Evolutionary conservation across 2,329 filamentous ascomycete genomes (phyloP), one percentile per base, ranked within the genome.

Genomic region (Laburnicola sp.): DNA sequence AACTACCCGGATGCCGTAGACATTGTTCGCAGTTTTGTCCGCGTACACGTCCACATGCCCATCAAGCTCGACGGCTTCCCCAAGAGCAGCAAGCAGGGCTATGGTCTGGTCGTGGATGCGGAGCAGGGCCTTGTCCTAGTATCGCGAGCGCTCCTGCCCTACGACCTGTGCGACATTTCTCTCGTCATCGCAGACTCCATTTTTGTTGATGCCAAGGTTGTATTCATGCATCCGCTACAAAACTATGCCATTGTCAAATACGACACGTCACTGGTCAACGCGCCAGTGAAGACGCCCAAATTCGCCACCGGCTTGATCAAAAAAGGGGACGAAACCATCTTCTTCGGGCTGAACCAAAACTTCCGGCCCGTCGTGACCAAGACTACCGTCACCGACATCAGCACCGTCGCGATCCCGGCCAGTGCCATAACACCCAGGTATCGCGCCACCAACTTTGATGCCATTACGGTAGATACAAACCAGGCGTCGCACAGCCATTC

Each of bases 31-130:
- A 97, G 92, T 69, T 97, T 99, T 70, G 93, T 99, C 25, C 88
- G 94, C 34, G 88, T 99, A 48, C 87, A 89, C 58, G 96, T 92
- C 64, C 89, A 87, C 23, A 93, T 99, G 87, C 94, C 94, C 0
- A 78, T 99, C 56, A 97, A 97, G 78, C 82, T 99, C 7, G 94
- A 99, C 70, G 94, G 94, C n/a, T 99, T 96, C 71, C 95, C 94
- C 4, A 90, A 94, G 72, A 91, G 94, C 60, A 83, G 91, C 42
- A 94, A 96, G 75, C 94, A 91, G 76, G 94, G 94, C 0, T 97
- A 96, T 80, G 94, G 94, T 34, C 78, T 99, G 32, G 93, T 99
- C n/a, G 89, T 99, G 56, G 94, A 99, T 74, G 94, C 95, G 0
- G 91, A 95, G 54, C 93, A 97, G 76, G 94, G 94, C 16, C 81